phyloP scores from a whole-genome alignment of 164 flowering plant genomes.

The Aristolochia contorta region DNA sequence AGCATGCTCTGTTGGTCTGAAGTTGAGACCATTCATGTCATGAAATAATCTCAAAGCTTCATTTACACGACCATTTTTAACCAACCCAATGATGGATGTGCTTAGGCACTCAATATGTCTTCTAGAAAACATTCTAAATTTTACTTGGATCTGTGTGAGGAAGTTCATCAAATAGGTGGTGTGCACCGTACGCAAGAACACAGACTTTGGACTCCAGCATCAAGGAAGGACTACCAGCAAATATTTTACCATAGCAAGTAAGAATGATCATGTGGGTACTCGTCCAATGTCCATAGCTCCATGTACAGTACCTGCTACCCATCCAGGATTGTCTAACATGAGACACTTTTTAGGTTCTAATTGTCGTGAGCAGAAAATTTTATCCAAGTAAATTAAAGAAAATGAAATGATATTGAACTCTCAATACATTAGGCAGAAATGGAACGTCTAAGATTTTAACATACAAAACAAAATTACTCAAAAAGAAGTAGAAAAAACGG shows the following conservation, averaged over 20 bases:
- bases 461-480: too few species aligned
- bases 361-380: too few species aligned
- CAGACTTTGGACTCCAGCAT: background rate
- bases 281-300: too few species aligned
- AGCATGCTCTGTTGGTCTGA: conserved; percentile 16
- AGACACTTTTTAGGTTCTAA: too few species aligned
- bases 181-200: conserved; percentile 5
- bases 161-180: conserved; percentile 13
- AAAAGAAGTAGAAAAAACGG: too few species aligned
- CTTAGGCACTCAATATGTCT: background rate
- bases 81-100: conserved; percentile 1
- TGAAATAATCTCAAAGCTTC: conserved; percentile 21
- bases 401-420: too few species aligned
- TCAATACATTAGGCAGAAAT: too few species aligned
- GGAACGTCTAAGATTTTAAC: too few species aligned
- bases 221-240: background rate
- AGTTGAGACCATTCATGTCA: conserved; percentile 8
- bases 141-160: conserved; percentile 4
- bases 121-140: background rate
- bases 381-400: too few species aligned
- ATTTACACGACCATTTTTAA: conserved; percentile 10
- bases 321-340: too few species aligned
- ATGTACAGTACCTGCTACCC: too few species aligned
- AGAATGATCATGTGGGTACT: background rate
- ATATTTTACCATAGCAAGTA: background rate